phyloP scores from a whole-genome alignment of 1,284 basidiomycete genomes.

The Cutaneotrichosporon sp. region DNA sequence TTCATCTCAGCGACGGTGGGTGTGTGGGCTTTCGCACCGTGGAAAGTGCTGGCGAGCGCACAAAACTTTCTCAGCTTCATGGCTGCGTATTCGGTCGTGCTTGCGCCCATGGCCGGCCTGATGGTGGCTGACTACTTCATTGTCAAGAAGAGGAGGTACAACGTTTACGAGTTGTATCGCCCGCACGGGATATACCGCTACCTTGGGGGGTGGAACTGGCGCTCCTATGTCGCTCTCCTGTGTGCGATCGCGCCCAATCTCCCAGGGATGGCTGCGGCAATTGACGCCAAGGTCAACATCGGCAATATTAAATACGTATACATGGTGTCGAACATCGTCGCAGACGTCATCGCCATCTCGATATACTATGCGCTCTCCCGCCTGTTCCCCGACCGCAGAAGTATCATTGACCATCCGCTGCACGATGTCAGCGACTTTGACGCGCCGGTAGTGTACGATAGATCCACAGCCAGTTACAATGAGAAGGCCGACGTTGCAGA shows the following conservation, averaged over 20 bases:
- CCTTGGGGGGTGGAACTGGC: constrained; percentile 61
- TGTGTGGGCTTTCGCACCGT: constrained; percentile 54
- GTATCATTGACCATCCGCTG: constrained; percentile 59
- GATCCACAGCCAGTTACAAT: too few species aligned
- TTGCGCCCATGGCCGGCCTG: constrained; percentile 38
- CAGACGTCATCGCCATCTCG: constrained; percentile 53
- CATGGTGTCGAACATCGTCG: constrained; percentile 46
- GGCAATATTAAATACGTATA: constrained; percentile 55
- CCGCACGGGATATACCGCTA: constrained; percentile 39
- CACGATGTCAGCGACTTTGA: constrained; percentile 26
- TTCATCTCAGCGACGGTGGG: constrained; percentile 66
- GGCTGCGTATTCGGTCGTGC: constrained; percentile 41
- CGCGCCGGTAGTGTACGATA: too few species aligned
- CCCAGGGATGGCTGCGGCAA: constrained; percentile 52
- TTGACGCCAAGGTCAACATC: constrained; percentile 52
- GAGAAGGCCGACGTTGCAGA: too few species aligned
- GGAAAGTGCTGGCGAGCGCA: constrained; percentile 38
- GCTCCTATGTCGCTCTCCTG: constrained; percentile 52
- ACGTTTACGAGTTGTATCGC: constrained; percentile 39
- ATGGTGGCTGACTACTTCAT: constrained; percentile 38
- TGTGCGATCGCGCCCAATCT: constrained; percentile 74
- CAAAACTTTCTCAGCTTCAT: constrained; percentile 35
- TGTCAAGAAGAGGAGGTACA: constrained; percentile 28
- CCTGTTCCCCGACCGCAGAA: constrained; percentile 58
- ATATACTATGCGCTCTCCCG: constrained; percentile 60